These are phyloP conservation scores for Suillus spraguei DNA, from an alignment of 768 basidiomycete species.

Conservation along the genomic window DNA sequence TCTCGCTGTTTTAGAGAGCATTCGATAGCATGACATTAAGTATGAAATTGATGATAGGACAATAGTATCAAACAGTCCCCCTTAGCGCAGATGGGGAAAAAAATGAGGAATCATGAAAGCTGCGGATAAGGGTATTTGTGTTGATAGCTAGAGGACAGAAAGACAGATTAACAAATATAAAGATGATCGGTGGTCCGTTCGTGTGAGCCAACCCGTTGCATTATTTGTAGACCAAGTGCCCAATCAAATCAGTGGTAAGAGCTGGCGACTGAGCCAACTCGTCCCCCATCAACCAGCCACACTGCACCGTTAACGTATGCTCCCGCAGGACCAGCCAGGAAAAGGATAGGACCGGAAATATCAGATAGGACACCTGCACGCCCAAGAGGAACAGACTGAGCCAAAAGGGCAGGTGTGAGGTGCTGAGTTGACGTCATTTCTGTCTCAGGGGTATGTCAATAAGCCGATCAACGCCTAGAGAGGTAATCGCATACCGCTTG, in stretches of 20 bases:
- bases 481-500: slow-evolving; percentile 56
- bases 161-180: neutral
- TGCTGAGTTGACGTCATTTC: slow-evolving; percentile 68
- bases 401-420: slow-evolving; percentile 52
- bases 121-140: neutral
- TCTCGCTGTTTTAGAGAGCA: neutral
- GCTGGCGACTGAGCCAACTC: slow-evolving; percentile 60
- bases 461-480: slow-evolving; percentile 6
- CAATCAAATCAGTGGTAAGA: slow-evolving; percentile 40
- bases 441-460: slow-evolving; percentile 26
- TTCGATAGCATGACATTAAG: neutral
- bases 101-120: neutral
- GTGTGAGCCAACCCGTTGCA: neutral
- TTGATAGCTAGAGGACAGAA: neutral
- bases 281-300: slow-evolving; percentile 76
- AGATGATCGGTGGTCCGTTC: neutral
- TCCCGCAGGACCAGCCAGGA: slow-evolving; percentile 74
- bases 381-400: slow-evolving; percentile 57
- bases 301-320: slow-evolving; percentile 81
- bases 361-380: slow-evolving; percentile 66
- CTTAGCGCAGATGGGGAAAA: neutral
- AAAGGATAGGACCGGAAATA: slow-evolving; percentile 74
- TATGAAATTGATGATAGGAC: neutral
- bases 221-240: neutral
- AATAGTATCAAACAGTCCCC: neutral